These are phyloP conservation scores for Daldinia sp. DNA, from an alignment of 2,329 filamentous ascomycete genomes.

Conservation along the genomic window DNA sequence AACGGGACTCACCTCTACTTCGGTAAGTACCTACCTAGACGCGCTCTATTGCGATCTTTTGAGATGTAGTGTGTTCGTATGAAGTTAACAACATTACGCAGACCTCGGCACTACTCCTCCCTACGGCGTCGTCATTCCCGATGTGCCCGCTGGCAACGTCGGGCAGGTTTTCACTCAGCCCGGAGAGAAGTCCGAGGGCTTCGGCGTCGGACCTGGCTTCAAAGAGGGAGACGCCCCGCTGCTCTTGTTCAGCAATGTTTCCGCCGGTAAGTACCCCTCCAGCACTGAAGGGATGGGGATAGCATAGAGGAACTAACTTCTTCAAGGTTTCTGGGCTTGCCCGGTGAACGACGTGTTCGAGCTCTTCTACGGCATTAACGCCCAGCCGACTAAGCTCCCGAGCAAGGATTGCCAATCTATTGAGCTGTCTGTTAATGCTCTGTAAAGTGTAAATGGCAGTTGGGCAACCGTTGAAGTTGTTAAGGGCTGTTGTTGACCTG, in stretches of 20 bases:
- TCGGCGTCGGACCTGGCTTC: constrained; percentile 22
- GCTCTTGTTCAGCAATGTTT: background rate
- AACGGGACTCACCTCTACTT: constrained; percentile 29
- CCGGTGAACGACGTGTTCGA: constrained; percentile 32
- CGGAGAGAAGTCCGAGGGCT: constrained; percentile 28
- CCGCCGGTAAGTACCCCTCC: background rate
- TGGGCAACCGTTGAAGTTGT: no score
- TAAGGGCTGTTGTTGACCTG: no score
- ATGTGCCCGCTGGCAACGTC: constrained; percentile 23
- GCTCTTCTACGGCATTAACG: constrained; percentile 35
- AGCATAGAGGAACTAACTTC: constrained; percentile 3
- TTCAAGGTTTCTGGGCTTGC: constrained; percentile 39
- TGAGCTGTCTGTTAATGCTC: no score
- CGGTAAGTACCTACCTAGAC: constrained; percentile 26
- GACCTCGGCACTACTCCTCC: background rate
- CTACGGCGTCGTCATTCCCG: background rate
- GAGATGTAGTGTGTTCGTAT: background rate
- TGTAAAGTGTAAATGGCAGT: no score
- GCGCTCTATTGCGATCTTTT: background rate
- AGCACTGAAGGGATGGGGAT: no score
- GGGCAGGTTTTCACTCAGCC: constrained; percentile 26
- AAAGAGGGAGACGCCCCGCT: no score
- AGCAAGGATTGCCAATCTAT: constrained; percentile 16
- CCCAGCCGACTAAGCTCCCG: constrained; percentile 22
- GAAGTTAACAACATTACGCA: background rate